Conservation (phyloP, 345 rosid genomes). For the Jatropha curcas region DNA sequence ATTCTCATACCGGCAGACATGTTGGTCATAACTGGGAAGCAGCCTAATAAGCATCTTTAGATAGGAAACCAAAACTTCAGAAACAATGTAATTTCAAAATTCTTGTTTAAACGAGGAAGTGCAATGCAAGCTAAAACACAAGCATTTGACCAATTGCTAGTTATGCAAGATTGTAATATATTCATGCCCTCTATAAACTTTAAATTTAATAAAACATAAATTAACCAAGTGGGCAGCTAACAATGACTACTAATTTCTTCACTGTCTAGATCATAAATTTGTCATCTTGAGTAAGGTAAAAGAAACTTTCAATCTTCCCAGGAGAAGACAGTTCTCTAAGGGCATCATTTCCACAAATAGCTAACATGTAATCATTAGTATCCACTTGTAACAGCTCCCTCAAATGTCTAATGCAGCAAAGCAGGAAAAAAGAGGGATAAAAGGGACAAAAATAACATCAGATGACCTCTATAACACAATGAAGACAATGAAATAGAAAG, state of each 20-base stretch:
- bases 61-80: constrained; percentile 26
- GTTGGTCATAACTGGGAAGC: constrained; percentile 85
- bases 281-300: constrained; percentile 95
- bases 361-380: constrained; percentile 96
- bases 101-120: constrained; percentile 2
- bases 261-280: constrained; percentile 96
- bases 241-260: constrained; percentile 99
- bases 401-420: constrained; percentile 53
- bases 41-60: constrained; percentile 82
- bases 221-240: constrained; percentile 43
- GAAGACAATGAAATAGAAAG: neutral
- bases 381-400: constrained; percentile 86
- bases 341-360: constrained; percentile 93
- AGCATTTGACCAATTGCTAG: constrained; percentile 16
- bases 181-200: neutral
- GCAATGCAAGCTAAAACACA: constrained; percentile 21
- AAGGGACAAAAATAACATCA: neutral
- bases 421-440: too few species aligned
- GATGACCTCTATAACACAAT: constrained; percentile 15
- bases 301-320: constrained; percentile 98
- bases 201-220: constrained; percentile 17
- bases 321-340: constrained; percentile 97
- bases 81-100: constrained; percentile 11
- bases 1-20: constrained; percentile 68
- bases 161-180: neutral